These are phyloP conservation scores for Aspergillus bertholletiae DNA, from an alignment of 495 filamentous ascomycete genomes.

Conservation along the genomic window DNA sequence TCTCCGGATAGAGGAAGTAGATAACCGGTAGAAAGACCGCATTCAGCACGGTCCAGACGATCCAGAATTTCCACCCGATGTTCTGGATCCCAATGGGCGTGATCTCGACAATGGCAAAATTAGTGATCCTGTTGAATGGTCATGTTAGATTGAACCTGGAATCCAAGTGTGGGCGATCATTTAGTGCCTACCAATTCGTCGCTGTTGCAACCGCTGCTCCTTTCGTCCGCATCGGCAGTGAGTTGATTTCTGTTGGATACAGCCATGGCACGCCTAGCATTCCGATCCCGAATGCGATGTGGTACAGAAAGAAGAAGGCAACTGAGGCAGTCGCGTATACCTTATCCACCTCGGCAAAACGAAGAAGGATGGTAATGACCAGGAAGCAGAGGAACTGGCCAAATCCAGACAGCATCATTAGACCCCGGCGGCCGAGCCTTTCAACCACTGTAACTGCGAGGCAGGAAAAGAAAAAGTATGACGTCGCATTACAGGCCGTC, in stretches of 20 bases:
- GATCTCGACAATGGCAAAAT: conserved; percentile 59
- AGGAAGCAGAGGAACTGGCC: conserved; percentile 49
- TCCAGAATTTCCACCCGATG: conserved; percentile 57
- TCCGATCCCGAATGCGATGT: conserved; percentile 50
- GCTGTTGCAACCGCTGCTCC: conserved; percentile 56
- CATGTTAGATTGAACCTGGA: not conserved
- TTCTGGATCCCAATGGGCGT: conserved; percentile 56
- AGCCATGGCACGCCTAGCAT: conserved; percentile 59
- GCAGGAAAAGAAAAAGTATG: conserved; percentile 46
- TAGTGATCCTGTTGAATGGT: conserved; percentile 38
- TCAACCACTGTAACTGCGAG: conserved; percentile 47
- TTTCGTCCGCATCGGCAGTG: conserved; percentile 53
- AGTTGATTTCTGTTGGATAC: conserved; percentile 62
- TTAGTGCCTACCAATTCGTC: conserved; percentile 53
- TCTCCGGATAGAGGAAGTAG: conserved; percentile 63
- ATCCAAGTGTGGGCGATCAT: no score
- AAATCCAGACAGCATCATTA: conserved; percentile 47
- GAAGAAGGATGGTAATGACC: conserved; percentile 53
- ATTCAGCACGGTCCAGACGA: conserved; percentile 60
- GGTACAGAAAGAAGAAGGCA: conserved; percentile 53
- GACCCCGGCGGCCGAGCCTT: conserved; percentile 45
- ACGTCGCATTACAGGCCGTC: conserved; percentile 47
- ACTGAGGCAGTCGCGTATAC: conserved; percentile 40
- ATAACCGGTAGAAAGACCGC: conserved; percentile 55
- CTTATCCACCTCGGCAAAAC: conserved; percentile 33